These are phyloP conservation scores for Crithidia expoeki DNA, from an alignment of 208 protist species.

Conservation along the genomic window DNA sequence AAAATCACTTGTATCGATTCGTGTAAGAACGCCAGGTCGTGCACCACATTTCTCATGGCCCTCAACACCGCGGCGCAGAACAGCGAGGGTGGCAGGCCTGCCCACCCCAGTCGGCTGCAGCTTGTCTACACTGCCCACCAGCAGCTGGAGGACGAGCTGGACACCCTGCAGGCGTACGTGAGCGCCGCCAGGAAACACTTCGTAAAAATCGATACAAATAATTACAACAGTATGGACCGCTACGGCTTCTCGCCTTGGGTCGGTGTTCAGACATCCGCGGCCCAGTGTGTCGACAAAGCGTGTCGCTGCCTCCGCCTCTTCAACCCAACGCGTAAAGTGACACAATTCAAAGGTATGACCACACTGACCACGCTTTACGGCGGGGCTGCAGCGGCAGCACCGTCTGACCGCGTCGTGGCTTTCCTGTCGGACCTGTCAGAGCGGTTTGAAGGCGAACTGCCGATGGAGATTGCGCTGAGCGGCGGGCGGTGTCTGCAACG, in stretches of 20 bases:
- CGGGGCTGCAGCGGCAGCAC: slow-evolving; percentile 12
- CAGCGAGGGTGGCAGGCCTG: slow-evolving; percentile 14
- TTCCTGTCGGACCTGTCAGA: slow-evolving; percentile 43
- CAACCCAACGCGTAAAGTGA: slow-evolving; percentile 32
- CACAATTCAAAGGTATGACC: slow-evolving; percentile 45
- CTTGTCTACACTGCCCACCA: slow-evolving; percentile 41
- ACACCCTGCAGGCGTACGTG: slow-evolving; percentile 21
- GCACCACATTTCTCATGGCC: slow-evolving; percentile 1
- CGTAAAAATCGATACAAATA: not conserved
- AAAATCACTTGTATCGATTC: no score
- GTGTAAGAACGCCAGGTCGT: not conserved
- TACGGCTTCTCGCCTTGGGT: slow-evolving; percentile 48
- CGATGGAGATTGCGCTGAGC: slow-evolving; percentile 36
- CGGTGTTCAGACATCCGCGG: slow-evolving; percentile 32
- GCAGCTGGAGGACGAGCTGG: slow-evolving; percentile 38
- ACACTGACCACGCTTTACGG: slow-evolving; percentile 62
- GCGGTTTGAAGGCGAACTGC: slow-evolving; percentile 38
- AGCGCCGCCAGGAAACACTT: slow-evolving; percentile 19
- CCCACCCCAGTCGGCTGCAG: slow-evolving; percentile 17
- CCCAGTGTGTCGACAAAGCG: slow-evolving; percentile 31
- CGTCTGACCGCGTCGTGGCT: slow-evolving; percentile 34
- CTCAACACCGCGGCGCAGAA: not conserved
- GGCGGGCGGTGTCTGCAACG: slow-evolving; percentile 33
- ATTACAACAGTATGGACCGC: slow-evolving; percentile 1
- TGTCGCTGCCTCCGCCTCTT: slow-evolving; percentile 75